phyloP scores from a whole-genome alignment of 305 asterid species.

The Fraxinus nigra region DNA sequence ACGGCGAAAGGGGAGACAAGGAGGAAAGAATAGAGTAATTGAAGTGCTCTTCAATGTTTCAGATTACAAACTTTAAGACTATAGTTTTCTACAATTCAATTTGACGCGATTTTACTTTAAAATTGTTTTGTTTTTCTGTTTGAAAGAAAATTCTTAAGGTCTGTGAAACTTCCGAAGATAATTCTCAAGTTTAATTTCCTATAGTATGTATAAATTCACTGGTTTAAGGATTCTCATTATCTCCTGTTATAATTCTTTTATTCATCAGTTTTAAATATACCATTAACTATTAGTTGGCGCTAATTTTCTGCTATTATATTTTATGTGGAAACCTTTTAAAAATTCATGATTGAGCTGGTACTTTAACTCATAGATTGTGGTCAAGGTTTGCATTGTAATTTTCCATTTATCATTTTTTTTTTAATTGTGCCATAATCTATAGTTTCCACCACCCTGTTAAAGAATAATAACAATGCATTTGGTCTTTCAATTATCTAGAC shows the following conservation, averaged over 20 bases:
- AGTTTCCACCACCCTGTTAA: background rate
- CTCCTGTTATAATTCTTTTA: background rate
- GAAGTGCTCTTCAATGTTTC: background rate
- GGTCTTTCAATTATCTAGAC: background rate
- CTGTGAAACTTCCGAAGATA: background rate
- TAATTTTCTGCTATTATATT: background rate
- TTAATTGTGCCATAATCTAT: background rate
- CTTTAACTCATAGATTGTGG: background rate
- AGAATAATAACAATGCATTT: background rate
- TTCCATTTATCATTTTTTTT: background rate
- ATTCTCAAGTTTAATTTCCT: background rate
- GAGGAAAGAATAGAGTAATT: background rate
- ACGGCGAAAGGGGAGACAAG: background rate
- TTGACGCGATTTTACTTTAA: background rate
- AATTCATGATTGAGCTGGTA: background rate
- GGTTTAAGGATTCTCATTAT: background rate
- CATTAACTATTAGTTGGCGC: background rate
- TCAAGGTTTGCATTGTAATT: background rate
- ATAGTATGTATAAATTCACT: background rate
- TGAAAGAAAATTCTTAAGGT: background rate
- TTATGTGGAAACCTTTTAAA: background rate
- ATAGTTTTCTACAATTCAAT: background rate
- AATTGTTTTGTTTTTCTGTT: background rate
- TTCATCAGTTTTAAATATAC: background rate
- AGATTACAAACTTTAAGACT: background rate